Evolutionary conservation across 371 early-diverging fungal genomes (phyloP).

Genomic region (Nematocida ironsii): DNA sequence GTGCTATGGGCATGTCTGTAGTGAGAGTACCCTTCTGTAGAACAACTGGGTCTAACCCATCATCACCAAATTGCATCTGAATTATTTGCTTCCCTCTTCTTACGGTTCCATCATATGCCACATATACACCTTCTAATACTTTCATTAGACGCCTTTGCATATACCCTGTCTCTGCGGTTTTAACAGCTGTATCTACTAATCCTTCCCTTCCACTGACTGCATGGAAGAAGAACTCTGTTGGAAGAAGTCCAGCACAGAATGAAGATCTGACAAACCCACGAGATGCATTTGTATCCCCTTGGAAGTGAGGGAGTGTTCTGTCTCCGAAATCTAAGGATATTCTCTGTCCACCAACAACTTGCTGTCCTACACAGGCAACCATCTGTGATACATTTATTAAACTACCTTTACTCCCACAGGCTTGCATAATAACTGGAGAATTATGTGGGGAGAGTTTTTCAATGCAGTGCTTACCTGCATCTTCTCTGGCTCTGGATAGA

Average conservation of each 20-base stretch:
- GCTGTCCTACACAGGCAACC: conserved; percentile 99
- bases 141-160: conserved; percentile 97
- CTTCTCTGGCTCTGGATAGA: conserved; percentile 86
- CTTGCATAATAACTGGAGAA: conserved; percentile 92
- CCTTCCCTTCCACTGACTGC: conserved; percentile 98
- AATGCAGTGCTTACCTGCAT: conserved; percentile 87
- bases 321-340: conserved; percentile 92
- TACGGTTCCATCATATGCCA: conserved; percentile 68
- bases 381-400: conserved; percentile 97
- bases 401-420: conserved; percentile 93
- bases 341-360: conserved; percentile 90
- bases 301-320: conserved; percentile 90
- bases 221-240: conserved; percentile 96
- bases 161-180: conserved; percentile 97
- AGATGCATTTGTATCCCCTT: conserved; percentile 9
- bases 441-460: conserved; percentile 84
- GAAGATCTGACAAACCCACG: conserved; percentile 95
- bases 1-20: conserved; percentile 43
- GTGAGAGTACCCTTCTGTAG: conserved; percentile 44
- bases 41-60: conserved; percentile 44
- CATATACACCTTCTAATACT: conserved; percentile 69
- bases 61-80: conserved; percentile 58
- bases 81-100: conserved; percentile 54
- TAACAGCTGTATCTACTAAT: conserved; percentile 97
- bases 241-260: conserved; percentile 88